A percentile compares a stretch with the other conserved stretches of the same genome.
These are phyloP conservation scores for Prunus fruticosa DNA, from an alignment of 306 rosid species.

Conservation along the genomic window DNA sequence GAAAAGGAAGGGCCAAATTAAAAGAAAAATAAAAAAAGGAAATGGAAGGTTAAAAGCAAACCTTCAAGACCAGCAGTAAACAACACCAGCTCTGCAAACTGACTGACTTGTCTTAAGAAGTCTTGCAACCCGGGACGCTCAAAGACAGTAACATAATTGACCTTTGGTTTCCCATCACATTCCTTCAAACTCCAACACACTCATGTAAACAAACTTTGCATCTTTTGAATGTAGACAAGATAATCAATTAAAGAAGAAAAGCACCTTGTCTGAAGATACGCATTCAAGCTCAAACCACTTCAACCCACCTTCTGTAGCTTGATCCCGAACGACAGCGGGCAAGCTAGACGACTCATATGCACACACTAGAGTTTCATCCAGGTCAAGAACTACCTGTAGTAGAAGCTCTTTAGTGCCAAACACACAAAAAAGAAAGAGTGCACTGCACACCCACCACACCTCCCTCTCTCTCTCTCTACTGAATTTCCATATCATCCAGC, in stretches of 20 bases:
- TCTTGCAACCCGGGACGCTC: conserved; percentile 96
- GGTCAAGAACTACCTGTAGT: conserved; percentile 82
- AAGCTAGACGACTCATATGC: conserved; percentile 84
- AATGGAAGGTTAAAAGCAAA: conserved; percentile 21
- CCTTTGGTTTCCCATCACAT: conserved; percentile 70
- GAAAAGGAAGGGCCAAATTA: neutral
- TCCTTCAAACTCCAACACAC: conserved; percentile 53
- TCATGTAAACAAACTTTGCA: conserved; percentile 3
- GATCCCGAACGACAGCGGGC: conserved; percentile 61
- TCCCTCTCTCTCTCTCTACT: neutral
- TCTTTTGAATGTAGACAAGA: neutral
- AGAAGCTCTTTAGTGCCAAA: neutral
- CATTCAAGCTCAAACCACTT: conserved; percentile 92
- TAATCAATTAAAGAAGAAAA: conserved; percentile 7
- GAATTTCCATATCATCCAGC: neutral
- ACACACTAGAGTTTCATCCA: conserved; percentile 94
- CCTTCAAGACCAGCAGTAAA: conserved; percentile 99
- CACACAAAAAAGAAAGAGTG: neutral
- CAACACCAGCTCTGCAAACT: conserved; percentile 83
- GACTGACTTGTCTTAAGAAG: conserved; percentile 67
- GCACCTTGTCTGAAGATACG: conserved; percentile 71
- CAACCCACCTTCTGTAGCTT: conserved; percentile 86
- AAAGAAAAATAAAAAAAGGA: neutral
- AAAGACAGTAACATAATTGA: conserved; percentile 87
- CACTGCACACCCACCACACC: neutral